Conservation (phyloP, 2,329 filamentous ascomycete genomes). For the Corynespora cassiicola region DNA sequence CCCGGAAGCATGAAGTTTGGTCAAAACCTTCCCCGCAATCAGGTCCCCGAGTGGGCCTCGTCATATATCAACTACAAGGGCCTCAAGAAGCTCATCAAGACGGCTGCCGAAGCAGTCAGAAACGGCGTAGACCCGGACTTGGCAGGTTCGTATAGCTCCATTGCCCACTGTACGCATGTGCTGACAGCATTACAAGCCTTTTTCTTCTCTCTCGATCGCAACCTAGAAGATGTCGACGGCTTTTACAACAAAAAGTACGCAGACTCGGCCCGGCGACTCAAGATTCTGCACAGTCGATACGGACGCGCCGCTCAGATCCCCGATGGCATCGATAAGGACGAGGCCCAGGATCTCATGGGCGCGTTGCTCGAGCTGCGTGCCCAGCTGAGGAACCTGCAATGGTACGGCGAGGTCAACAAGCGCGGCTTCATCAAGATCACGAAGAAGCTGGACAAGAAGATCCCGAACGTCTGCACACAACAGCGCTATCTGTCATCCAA, state of each 20-base stretch:
- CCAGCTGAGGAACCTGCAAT: slow-evolving; percentile 89
- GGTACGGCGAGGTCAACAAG: slow-evolving; percentile 97
- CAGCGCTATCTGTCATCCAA: slow-evolving; percentile 87
- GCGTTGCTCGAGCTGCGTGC: slow-evolving; percentile 87
- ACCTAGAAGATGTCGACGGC: slow-evolving; percentile 93
- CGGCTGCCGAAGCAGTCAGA: slow-evolving; percentile 69
- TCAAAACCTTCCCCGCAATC: slow-evolving; percentile 73
- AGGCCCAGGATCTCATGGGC: slow-evolving; percentile 88
- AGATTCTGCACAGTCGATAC: slow-evolving; percentile 87
- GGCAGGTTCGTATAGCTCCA: slow-evolving; percentile 72
- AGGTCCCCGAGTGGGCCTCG: slow-evolving; percentile 85
- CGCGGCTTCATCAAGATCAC: slow-evolving; percentile 97
- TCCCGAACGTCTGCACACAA: slow-evolving; percentile 77
- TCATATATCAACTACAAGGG: slow-evolving; percentile 90
- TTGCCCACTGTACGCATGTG: slow-evolving; percentile 7
- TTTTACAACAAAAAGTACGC: slow-evolving; percentile 97
- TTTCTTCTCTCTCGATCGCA: slow-evolving; percentile 95
- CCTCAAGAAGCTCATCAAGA: slow-evolving; percentile 94
- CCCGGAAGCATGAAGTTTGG: slow-evolving; percentile 53
- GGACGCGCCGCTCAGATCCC: slow-evolving; percentile 73
- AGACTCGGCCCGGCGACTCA: slow-evolving; percentile 82
- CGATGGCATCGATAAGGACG: slow-evolving; percentile 81
- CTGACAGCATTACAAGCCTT: slow-evolving; percentile 62
- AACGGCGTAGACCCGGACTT: slow-evolving; percentile 81
- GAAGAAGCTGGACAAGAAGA: slow-evolving; percentile 97